Evolutionary conservation across 2,329 filamentous ascomycete species (phyloP), one percentile per base, ranked within the genome.

Genomic region (Cordyceps javanica): DNA sequence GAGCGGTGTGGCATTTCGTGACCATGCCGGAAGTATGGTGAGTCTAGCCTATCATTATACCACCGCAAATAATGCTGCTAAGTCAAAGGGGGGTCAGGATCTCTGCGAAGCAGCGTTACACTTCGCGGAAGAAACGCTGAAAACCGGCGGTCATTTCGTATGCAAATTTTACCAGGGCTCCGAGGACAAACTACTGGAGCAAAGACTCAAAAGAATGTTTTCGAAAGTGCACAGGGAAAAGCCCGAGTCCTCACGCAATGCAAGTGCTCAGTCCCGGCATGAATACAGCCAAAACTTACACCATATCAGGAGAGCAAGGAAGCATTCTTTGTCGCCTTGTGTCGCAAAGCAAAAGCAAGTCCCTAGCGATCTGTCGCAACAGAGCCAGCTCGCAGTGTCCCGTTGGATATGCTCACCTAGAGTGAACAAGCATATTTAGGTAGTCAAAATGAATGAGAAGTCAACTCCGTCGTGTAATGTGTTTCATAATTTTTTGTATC

Each of bases 81-180:
- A 14, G 21, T 14, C 49, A 21, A 48, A 8, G 8, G 46, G 30
- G 19, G 23, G 21, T 10, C 67, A 97, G 94, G 91, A 97, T 70
- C 85, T 99, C 41, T 99, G 94, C 72, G 76, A 82, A 61, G 90
- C 93, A 25, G 94, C 94, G 4, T 77, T 99, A 44, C 79, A 81
- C 14, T 99, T 99, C 73, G 86, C 88, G 52, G 90, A 86, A 71
- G 90, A 96, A 64, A 94, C 90, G 8, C 80, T 99, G 23, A 87
- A 83, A 64, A 74, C 82, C 3, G 91, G 90, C 21, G 94, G 95
- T 2, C 88, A 96, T 70, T 96, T 99, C 65, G 82, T 99, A 45
- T 97, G 93, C 81, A 99, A 99, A 72, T 99, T 96, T 73, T 99
- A 97, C 71, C 90, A 96, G 70, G 94, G 94, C 3, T 71, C 80